Evolutionary conservation across 208 protist genomes (phyloP), one percentile per base, ranked within the genome.

Genomic region (Trypanosoma cruzi): DNA sequence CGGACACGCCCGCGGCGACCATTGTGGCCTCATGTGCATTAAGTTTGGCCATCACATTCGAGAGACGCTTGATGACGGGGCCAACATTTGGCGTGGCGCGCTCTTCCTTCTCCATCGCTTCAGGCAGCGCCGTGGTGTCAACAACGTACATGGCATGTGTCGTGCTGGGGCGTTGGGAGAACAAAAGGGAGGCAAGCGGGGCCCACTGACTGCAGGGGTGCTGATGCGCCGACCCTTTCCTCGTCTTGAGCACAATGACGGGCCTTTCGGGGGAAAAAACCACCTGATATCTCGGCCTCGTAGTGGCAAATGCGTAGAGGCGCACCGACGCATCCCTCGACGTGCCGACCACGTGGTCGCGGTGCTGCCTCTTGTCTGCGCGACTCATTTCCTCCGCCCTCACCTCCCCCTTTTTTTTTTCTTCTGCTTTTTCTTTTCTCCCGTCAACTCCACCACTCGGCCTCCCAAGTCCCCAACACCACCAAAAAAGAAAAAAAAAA

Each of bases 221-320:
- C 68, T 86, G 80, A n/a, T 70, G 20, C 29, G 28, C 11, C 10
- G 46, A 22, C 40, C 67, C 59, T n/a, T n/a, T n/a, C 75, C 84
- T 84, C 6, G 88, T 81, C 65, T 90, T 90, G 28, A 96, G 79
- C 13, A 96, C 71, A 44, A 93, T 85, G 20, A 96, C 40, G 2
- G 90, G 88, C 53, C 58, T 22, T 63, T 92, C 86, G 4, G 90
- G 90, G 0, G 87, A 80, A 63, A 96, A 96, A 46, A 84, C 73
- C 4, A 88, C 79, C 7, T 84, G 76, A 72, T 94, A 94, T 14
- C 67, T 62, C 0, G 77, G 77, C 13, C 88, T 76, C 11, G 73
- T 74, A 75, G 93, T 96, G 26, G 86, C 64, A 57, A 94, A 96
- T 48, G 86, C 88, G 65, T 89, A 96, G 40, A 93, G 75, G 6